Conservation (phyloP, 1,139 yeast genomes). For the Hyphopichia pseudoburtonii region DNA sequence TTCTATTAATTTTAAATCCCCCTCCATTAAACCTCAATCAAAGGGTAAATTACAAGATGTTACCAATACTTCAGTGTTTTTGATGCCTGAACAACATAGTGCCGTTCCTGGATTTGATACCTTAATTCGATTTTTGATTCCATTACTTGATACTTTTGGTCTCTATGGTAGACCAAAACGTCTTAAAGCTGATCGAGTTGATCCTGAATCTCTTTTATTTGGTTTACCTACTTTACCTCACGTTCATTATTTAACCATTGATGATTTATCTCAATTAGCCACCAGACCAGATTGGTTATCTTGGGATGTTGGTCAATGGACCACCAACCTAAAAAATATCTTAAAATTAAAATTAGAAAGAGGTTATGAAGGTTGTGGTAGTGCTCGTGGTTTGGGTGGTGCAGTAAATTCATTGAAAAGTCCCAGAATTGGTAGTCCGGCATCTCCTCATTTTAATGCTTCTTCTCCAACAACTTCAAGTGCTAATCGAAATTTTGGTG, state of each 20-base stretch:
- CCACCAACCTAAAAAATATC: slow-evolving; percentile 57
- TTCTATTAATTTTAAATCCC: slow-evolving; percentile 60
- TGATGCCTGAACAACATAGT: slow-evolving; percentile 94
- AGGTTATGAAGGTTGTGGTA: slow-evolving; percentile 88
- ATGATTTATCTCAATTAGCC: slow-evolving; percentile 27
- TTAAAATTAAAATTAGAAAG: slow-evolving; percentile 61
- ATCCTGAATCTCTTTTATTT: slow-evolving; percentile 74
- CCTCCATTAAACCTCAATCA: slow-evolving; percentile 31
- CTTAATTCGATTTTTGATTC: slow-evolving; percentile 80
- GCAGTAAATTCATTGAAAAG: slow-evolving; percentile 51
- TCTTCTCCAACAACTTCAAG: background rate
- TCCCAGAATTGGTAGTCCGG: slow-evolving; percentile 13
- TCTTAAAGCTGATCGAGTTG: slow-evolving; percentile 84
- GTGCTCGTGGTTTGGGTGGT: slow-evolving; percentile 59
- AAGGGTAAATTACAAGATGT: slow-evolving; percentile 53
- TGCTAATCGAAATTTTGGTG: background rate
- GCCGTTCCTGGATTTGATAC: slow-evolving; percentile 96
- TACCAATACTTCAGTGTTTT: slow-evolving; percentile 77
- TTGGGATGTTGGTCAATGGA: slow-evolving; percentile 79
- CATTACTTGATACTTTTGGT: slow-evolving; percentile 81
- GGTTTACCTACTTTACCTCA: slow-evolving; percentile 90
- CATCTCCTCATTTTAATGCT: background rate
- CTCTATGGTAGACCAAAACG: slow-evolving; percentile 90
- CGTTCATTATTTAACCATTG: slow-evolving; percentile 67
- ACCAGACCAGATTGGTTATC: slow-evolving; percentile 22